phyloP scores from a whole-genome alignment of 208 protist species.

The Entamoeba invadens region DNA sequence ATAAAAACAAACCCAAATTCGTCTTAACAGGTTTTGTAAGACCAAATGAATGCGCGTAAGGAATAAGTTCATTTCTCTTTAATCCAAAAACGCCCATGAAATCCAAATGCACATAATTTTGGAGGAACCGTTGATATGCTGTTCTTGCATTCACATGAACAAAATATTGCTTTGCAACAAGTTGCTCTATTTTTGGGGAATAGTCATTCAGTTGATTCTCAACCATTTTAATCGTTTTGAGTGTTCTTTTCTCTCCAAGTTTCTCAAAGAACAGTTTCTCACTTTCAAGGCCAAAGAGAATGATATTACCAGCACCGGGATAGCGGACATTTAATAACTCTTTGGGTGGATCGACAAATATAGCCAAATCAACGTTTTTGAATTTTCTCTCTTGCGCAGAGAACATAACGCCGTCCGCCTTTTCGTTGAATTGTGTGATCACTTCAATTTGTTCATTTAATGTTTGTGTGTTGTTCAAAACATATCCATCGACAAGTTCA shows the following conservation, averaged over 20 bases:
- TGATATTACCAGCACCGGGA: background rate
- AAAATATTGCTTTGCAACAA: background rate
- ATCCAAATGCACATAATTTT: background rate
- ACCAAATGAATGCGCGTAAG: background rate
- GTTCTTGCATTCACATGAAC: background rate
- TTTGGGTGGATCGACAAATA: background rate
- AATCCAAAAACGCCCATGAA: background rate
- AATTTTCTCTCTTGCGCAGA: background rate
- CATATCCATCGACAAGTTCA: background rate
- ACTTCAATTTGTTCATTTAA: background rate
- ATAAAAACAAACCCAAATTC: background rate
- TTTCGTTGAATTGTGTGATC: background rate
- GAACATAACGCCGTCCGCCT: background rate
- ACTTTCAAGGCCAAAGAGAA: background rate
- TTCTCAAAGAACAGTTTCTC: background rate
- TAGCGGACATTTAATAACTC: background rate
- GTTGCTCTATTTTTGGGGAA: background rate
- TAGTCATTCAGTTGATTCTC: too few relatives aligned
- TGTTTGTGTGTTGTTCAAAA: background rate
- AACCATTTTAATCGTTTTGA: background rate
- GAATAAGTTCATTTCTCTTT: background rate
- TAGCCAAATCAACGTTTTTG: background rate
- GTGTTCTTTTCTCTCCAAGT: background rate
- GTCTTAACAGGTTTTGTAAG: background rate
- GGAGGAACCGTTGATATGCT: background rate